phyloP scores from a whole-genome alignment of 129 eudicot species.

The Centella asiatica region DNA sequence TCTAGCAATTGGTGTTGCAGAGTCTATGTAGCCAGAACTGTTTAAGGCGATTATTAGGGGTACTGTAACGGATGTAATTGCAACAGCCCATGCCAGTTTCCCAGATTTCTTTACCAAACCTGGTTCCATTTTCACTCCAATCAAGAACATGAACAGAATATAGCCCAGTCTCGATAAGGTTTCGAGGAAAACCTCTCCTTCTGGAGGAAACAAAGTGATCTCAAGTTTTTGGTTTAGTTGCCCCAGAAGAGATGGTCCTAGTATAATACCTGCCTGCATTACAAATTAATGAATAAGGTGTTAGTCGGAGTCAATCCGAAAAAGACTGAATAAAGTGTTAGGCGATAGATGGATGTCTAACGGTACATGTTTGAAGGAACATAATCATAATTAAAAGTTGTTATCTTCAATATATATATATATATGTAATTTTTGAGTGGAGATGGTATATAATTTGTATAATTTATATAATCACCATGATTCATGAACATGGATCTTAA shows the following conservation, averaged over 20 bases:
- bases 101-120: slow-evolving; percentile 20
- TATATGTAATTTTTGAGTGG: too few species aligned
- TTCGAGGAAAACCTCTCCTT: slow-evolving; percentile 34
- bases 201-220: slow-evolving; percentile 12
- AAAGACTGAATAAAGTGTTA: neutral
- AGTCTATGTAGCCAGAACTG: neutral
- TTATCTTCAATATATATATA: too few species aligned
- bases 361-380: too few species aligned
- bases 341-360: too few species aligned
- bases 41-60: slow-evolving; percentile 1
- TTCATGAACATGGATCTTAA: too few species aligned
- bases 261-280: slow-evolving; percentile 31
- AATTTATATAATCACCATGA: too few species aligned
- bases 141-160: slow-evolving; percentile 31
- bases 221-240: neutral
- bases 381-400: too few species aligned
- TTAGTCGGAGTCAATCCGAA: neutral
- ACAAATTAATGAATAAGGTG: neutral
- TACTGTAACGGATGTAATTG: slow-evolving; percentile 13
- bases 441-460: too few species aligned
- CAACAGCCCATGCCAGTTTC: slow-evolving; percentile 29
- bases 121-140: slow-evolving; percentile 36
- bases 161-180: slow-evolving; percentile 29
- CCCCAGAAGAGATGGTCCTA: slow-evolving; percentile 31
- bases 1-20: neutral